Base-by-base conservation (phyloP, 1,139 yeast genomes). In the Williopsis jadinii region DNA sequence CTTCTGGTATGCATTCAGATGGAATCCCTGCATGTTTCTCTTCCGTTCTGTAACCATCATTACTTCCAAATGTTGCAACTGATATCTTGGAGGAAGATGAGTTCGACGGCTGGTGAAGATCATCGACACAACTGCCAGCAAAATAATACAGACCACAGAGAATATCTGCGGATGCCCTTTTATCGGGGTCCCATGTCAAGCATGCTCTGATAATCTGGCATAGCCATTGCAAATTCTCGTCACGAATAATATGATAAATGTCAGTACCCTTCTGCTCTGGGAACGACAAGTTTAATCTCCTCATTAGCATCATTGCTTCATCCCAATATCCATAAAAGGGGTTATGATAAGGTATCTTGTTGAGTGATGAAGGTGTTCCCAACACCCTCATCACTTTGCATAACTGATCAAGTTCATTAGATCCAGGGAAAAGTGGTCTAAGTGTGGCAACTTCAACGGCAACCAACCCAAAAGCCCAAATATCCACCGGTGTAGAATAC, bases 391-490 rank as follows among this genome's bases (percentile, higher is more conserved):
- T 61, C 8, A 86, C 80, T 54, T 71, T 73, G 72, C 78, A 73
- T 11, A 83, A 69, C 63, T 87, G 96, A 55, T 88, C 95, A 37
- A 80, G 53, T 56, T 86, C 95, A 54, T 79, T 75, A 11, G 71
- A 57, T 0, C 97, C 98, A 0, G 96, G 95, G 54, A 92, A 87
- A 34, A 90, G 64, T 0, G 97, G 96, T 34, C 69, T 60, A 51
- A 84, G 77, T 35, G 79, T 80, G 15, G 87, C 84, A 36, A 86
- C 67, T 61, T 92, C 98, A 8, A 77, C 78, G 0, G 92, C 90
- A 37, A 92, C 86, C 28, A 83, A 73, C 1, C 95, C 97, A 65
- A 87, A 84, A 0, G 97, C 95, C 97, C 97, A 92, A 34, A 90
- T 75, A 66, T 92, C 98, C 34, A 87, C 77, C 0, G 95, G 88